These are phyloP conservation scores for Hygrophoropsis aurantiaca DNA, from an alignment of 768 basidiomycete genomes.

Conservation along the genomic window DNA sequence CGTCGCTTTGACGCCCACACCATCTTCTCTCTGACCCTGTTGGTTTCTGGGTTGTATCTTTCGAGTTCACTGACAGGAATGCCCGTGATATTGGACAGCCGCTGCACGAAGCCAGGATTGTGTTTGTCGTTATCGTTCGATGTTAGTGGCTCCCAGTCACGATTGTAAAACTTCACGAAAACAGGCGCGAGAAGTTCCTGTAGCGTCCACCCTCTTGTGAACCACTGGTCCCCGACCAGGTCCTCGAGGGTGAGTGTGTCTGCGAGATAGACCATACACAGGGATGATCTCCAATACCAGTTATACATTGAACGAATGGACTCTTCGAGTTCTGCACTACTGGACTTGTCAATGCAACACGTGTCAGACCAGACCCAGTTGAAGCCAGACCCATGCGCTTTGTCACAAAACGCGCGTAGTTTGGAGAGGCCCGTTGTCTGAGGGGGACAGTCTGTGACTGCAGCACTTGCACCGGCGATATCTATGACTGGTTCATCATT, in stretches of 20 bases:
- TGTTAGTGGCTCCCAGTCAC: slow-evolving; percentile 15
- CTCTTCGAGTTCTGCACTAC: slow-evolving; percentile 5
- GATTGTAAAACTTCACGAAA: slow-evolving; percentile 17
- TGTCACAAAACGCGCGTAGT: neutral
- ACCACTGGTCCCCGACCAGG: slow-evolving; percentile 1
- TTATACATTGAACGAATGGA: slow-evolving; percentile 4
- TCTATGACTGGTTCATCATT: no score
- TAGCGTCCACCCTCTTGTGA: no score
- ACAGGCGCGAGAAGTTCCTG: slow-evolving; percentile 21
- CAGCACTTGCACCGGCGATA: no score
- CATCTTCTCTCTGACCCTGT: slow-evolving; percentile 19
- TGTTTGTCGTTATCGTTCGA: slow-evolving; percentile 17
- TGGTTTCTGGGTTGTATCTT: slow-evolving; percentile 19
- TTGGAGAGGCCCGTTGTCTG: no score
- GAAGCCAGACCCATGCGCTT: slow-evolving; percentile 3
- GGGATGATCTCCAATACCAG: neutral
- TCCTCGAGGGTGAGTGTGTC: slow-evolving; percentile 5
- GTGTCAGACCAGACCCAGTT: slow-evolving; percentile 6
- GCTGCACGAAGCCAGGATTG: slow-evolving; percentile 9
- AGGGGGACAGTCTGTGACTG: no score
- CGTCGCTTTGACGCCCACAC: slow-evolving; percentile 21
- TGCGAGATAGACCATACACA: slow-evolving; percentile 2
- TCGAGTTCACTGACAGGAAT: slow-evolving; percentile 12
- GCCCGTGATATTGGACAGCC: slow-evolving; percentile 10
- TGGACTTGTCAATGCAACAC: no score